A percentile compares a stretch with the other conserved stretches of the same genome.
These are phyloP conservation scores for Saturnispora diversa DNA, from an alignment of 805 yeast genomes.

Conservation along the genomic window DNA sequence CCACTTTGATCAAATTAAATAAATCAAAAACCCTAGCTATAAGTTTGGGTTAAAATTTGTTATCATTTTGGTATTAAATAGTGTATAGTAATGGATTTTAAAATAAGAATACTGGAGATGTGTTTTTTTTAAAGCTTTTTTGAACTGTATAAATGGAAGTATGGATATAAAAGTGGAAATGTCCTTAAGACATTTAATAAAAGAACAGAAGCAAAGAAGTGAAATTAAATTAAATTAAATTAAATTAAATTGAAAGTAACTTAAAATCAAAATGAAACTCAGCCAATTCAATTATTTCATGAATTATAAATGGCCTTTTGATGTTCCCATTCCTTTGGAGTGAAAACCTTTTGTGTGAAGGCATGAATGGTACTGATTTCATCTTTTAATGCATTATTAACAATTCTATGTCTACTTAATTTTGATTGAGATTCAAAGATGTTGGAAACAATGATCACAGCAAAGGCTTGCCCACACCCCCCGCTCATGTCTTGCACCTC, in stretches of 20 bases:
- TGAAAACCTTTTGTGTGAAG: slow-evolving; percentile 85
- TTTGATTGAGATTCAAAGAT: slow-evolving; percentile 75
- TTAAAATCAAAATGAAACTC: neutral
- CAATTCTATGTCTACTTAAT: slow-evolving; percentile 77
- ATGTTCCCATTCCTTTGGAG: slow-evolving; percentile 78
- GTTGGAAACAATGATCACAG: slow-evolving; percentile 73
- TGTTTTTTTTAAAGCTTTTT: too few relatives aligned
- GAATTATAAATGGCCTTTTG: slow-evolving; percentile 25
- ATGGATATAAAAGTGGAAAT: too few relatives aligned
- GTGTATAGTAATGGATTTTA: too few relatives aligned
- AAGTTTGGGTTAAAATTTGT: too few relatives aligned
- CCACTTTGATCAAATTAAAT: too few relatives aligned
- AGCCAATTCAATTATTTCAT: neutral
- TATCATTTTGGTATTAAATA: too few relatives aligned
- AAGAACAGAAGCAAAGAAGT: neutral
- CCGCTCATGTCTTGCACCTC: slow-evolving; percentile 76
- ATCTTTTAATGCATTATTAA: slow-evolving; percentile 70
- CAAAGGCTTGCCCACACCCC: slow-evolving; percentile 98
- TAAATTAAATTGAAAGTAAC: neutral
- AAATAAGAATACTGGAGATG: too few relatives aligned
- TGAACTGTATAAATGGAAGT: too few relatives aligned
- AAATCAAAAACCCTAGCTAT: too few relatives aligned
- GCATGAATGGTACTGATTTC: slow-evolving; percentile 89
- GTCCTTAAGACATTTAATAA: too few relatives aligned
- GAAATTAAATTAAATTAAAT: neutral